Percentiles rank a stretch among this genome's conserved stretches.
phyloP scores from a whole-genome alignment of 148 eudicot genomes.

The Camellia japonica region DNA sequence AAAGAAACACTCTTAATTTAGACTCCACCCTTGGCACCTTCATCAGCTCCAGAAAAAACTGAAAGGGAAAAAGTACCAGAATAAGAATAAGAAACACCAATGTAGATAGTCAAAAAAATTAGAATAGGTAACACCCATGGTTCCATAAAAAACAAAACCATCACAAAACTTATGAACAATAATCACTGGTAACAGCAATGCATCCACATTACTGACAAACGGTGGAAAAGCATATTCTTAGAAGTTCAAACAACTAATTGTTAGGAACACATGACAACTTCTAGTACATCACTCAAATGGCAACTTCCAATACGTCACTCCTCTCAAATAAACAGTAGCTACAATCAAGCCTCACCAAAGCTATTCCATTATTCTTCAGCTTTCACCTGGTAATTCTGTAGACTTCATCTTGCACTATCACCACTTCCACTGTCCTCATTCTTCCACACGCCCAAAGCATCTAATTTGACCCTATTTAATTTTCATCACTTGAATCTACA shows the following conservation, averaged over 20 bases:
- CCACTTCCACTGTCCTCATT: neutral
- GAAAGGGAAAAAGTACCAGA: conserved; percentile 26
- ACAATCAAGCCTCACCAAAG: neutral
- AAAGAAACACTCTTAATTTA: conserved; percentile 81
- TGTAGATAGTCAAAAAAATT: neutral
- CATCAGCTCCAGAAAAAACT: conserved; percentile 96
- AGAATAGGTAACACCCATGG: neutral
- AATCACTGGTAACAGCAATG: neutral
- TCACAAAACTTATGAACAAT: neutral
- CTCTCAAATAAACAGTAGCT: neutral
- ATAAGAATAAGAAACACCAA: conserved; percentile 1
- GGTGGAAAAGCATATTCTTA: neutral
- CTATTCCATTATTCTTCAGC: neutral
- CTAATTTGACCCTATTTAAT: neutral
- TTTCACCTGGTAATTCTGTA: neutral
- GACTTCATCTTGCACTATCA: neutral
- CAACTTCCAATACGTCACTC: conserved; percentile 2
- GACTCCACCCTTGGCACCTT: conserved; percentile 96
- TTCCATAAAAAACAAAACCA: conserved; percentile 13
- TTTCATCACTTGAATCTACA: neutral
- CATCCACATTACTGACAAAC: neutral
- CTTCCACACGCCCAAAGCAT: neutral
- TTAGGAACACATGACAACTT: neutral
- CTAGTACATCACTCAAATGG: neutral
- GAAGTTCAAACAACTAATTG: neutral